Evolutionary conservation across 179 eudicot genomes (phyloP).

Genomic region (Patellifolia procumbens): DNA sequence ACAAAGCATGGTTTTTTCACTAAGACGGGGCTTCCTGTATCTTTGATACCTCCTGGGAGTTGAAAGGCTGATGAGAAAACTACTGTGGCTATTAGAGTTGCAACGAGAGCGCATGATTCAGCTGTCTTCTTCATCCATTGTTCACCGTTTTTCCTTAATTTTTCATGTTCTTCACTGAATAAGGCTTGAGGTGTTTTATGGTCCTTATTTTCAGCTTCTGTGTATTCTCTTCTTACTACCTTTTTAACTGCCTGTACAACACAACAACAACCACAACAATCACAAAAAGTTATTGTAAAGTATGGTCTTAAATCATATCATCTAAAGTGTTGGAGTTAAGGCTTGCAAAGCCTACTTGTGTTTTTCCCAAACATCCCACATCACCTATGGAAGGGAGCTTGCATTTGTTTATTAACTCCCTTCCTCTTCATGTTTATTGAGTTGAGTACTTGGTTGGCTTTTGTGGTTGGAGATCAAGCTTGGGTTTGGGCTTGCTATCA

Average conservation of each 20-base stretch:
- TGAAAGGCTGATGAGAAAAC: slow-evolving; percentile 38
- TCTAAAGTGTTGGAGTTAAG: too few species aligned
- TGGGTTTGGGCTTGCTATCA: too few species aligned
- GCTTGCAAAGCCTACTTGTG: too few species aligned
- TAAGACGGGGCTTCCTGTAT: slow-evolving; percentile 21
- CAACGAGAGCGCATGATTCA: slow-evolving; percentile 24
- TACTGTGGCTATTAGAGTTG: slow-evolving; percentile 34
- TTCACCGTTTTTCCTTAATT: slow-evolving; percentile 22
- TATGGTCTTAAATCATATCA: too few species aligned
- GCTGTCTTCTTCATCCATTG: slow-evolving; percentile 33
- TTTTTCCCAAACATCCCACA: too few species aligned
- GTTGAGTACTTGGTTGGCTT: too few species aligned
- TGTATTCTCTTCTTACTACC: slow-evolving; percentile 29
- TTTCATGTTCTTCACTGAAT: slow-evolving; percentile 25
- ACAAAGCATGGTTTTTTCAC: background rate
- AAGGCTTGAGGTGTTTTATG: slow-evolving; percentile 16
- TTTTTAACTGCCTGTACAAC: slow-evolving; percentile 31
- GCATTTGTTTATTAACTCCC: too few species aligned
- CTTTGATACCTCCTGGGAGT: slow-evolving; percentile 38
- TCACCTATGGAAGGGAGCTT: too few species aligned
- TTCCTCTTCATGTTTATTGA: too few species aligned
- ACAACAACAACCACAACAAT: background rate
- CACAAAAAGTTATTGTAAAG: background rate
- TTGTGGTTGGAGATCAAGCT: too few species aligned
- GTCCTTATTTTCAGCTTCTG: slow-evolving; percentile 23